Evolutionary conservation across 495 filamentous ascomycete genomes (phyloP).

Genomic region (Aspergillus campestris): DNA sequence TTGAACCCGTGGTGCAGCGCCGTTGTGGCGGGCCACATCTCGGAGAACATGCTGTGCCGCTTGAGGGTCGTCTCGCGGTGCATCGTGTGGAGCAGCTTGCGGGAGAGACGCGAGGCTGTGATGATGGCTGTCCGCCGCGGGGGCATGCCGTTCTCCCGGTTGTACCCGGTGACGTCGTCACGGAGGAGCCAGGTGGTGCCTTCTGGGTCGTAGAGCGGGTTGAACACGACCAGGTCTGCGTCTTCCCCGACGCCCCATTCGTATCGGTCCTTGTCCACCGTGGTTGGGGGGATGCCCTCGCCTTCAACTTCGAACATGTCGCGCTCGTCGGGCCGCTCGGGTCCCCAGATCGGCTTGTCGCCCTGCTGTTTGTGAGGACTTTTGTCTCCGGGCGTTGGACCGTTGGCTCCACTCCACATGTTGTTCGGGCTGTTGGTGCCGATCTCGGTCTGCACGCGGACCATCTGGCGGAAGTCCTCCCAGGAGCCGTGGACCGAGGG

Average conservation of each 20-base stretch:
- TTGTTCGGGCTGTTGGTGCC: constrained; percentile 67
- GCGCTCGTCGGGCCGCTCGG: constrained; percentile 54
- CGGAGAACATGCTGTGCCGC: constrained; percentile 85
- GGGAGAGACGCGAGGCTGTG: constrained; percentile 73
- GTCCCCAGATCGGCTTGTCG: constrained; percentile 80
- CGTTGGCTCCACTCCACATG: constrained; percentile 49
- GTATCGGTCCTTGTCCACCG: constrained; percentile 71
- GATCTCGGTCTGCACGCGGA: constrained; percentile 80
- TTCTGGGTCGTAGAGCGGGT: constrained; percentile 86
- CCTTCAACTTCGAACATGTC: constrained; percentile 63
- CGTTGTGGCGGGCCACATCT: constrained; percentile 87
- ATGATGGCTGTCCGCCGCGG: constrained; percentile 86
- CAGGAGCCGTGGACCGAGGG: constrained; percentile 80
- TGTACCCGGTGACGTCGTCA: constrained; percentile 87
- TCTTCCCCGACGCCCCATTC: constrained; percentile 87
- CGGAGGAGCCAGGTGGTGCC: constrained; percentile 81
- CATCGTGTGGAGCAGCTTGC: constrained; percentile 76
- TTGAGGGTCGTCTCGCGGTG: constrained; percentile 74
- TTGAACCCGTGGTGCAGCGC: constrained; percentile 93
- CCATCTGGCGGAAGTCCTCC: constrained; percentile 89
- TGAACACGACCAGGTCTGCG: constrained; percentile 88
- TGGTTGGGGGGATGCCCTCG: constrained; percentile 61
- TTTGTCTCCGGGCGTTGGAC: constrained; percentile 29
- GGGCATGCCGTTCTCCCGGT: constrained; percentile 53
- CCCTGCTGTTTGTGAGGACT: constrained; percentile 41